A percentile compares a stretch with the other conserved stretches of the same genome.
These are phyloP conservation scores for Strobilomyces echinocephalus DNA, from an alignment of 768 basidiomycete genomes.

Conservation along the genomic window DNA sequence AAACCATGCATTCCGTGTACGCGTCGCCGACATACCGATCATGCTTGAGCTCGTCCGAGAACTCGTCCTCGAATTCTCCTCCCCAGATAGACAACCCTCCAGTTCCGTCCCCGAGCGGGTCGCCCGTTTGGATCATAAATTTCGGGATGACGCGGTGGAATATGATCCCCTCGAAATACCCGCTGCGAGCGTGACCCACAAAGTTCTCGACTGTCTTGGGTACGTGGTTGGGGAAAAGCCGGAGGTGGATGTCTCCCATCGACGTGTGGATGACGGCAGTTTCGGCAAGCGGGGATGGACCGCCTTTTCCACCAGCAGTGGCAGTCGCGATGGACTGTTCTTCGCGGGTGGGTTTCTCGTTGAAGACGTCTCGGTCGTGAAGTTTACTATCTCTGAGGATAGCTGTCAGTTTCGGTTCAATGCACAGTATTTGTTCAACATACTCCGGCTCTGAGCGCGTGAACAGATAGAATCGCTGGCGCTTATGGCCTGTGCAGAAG, in stretches of 20 bases:
- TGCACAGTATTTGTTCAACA: conserved; percentile 27
- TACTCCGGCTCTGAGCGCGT: conserved; percentile 88
- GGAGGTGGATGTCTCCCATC: conserved; percentile 86
- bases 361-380: conserved; percentile 94
- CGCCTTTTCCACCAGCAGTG: conserved; percentile 41
- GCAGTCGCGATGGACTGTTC: conserved; percentile 84
- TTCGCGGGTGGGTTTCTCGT: conserved; percentile 94
- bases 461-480: conserved; percentile 91
- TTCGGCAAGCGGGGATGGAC: conserved; percentile 70
- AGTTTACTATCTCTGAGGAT: conserved; percentile 70
- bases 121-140: conserved; percentile 98
- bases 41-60: conserved; percentile 82
- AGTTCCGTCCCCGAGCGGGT: conserved; percentile 92
- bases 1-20: not conserved
- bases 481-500: conserved; percentile 91
- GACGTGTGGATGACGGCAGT: conserved; percentile 92
- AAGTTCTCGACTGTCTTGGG: conserved; percentile 99
- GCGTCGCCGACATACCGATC: conserved; percentile 56
- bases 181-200: conserved; percentile 82
- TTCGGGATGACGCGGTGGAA: conserved; percentile 98
- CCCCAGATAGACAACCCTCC: conserved; percentile 92
- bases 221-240: conserved; percentile 84
- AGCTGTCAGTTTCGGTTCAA: not conserved
- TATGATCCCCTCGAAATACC: conserved; percentile 88
- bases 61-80: conserved; percentile 88